Conservation (phyloP, 805 yeast species). For the Candida lessepsii region DNA sequence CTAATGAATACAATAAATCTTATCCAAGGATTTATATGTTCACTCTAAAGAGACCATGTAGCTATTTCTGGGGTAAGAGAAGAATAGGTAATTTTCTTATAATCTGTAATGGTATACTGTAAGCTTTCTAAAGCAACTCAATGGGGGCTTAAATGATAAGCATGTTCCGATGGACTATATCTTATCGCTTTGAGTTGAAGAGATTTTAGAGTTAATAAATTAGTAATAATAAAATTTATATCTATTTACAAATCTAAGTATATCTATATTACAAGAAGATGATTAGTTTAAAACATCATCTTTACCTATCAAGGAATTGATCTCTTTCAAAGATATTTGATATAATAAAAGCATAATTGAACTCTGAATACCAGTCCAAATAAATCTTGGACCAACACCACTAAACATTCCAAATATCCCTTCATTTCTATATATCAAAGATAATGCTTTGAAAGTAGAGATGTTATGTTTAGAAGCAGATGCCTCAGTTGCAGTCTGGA, state of each 20-base stretch:
- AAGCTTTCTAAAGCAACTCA: too few species aligned
- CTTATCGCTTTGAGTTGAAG: too few species aligned
- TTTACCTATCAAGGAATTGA: conserved; percentile 22
- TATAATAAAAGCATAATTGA: conserved; percentile 89
- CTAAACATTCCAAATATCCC: conserved; percentile 80
- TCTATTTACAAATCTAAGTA: background rate
- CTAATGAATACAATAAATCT: too few species aligned
- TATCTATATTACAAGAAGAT: conserved; percentile 7
- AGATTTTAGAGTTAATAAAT: too few species aligned
- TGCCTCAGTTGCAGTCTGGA: conserved; percentile 75
- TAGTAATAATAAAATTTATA: background rate
- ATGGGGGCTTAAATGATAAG: too few species aligned
- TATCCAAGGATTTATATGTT: too few species aligned
- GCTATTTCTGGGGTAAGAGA: too few species aligned
- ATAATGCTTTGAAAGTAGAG: conserved; percentile 33
- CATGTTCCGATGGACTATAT: too few species aligned
- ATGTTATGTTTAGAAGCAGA: conserved; percentile 13
- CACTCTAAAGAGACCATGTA: too few species aligned
- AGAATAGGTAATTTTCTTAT: too few species aligned
- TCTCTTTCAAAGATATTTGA: conserved; percentile 66
- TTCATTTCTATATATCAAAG: conserved; percentile 59
- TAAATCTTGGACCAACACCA: conserved; percentile 94
- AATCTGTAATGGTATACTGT: too few species aligned
- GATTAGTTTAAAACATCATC: background rate
- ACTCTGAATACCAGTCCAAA: conserved; percentile 96